Evolutionary conservation across 768 basidiomycete genomes (phyloP), one percentile per base, ranked within the genome.

Genomic region (Podaxis sp.): DNA sequence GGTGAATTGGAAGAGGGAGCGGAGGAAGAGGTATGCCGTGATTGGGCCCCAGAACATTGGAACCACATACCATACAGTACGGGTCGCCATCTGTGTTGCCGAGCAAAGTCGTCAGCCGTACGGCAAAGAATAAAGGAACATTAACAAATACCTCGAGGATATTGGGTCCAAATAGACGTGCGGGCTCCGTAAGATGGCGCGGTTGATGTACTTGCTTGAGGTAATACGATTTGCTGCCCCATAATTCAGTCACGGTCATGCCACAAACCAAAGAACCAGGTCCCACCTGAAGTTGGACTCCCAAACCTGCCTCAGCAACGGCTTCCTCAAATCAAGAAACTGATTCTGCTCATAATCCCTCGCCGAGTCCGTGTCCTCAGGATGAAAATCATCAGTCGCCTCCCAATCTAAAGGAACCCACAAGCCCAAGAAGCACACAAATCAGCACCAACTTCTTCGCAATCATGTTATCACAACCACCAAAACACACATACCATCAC

Each of bases 171-270:
- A 99, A 98, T 61, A 99, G 77, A 64, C 93, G 86, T 1, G 95
- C 95, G 16, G 91, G 88, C 55, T 92, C 81, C 5, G 84, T 73
- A 55, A 95, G 73, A 72, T 95, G 95, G 46, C 97, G 84, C 1
- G 97, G 96, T 71, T 98, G 95, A 73, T 99, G 97, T 0, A 99
- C 92, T 73, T 99, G 97, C 67, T 93, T 84, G 53, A 99, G 79
- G 71, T 99, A 99, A 73, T 95, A 98, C 3, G 90, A 85, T 79
- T 99, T 99, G 70, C 91, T 92, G 50, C 58, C 54, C 35, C 18
- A 3, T 1, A 23, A 23, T 35, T 44, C 21, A 54, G 52, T 11
- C 21, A 4, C 5, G 13, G 14, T 44, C n/a, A 37, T 3, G 16
- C 18, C 2, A 11, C 40, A 2, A 46, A 28, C 3, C 10, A 59